A percentile compares a stretch with the other conserved stretches of the same genome.
These are phyloP conservation scores for Pulveroboletus frians DNA, from an alignment of 768 basidiomycete species.

Conservation along the genomic window DNA sequence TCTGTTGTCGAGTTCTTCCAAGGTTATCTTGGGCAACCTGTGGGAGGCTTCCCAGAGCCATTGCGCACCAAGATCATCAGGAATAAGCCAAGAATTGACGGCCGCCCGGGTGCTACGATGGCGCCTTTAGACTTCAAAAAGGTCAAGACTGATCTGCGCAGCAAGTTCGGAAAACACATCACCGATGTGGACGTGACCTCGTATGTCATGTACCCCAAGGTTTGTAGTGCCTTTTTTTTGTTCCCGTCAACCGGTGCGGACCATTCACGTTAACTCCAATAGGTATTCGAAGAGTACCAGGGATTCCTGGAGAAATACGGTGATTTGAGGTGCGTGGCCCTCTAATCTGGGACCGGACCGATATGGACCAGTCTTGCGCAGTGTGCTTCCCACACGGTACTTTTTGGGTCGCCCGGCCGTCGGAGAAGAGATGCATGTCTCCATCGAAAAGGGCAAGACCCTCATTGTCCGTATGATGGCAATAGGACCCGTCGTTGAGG, in stretches of 20 bases:
- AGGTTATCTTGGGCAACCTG: slow-evolving; percentile 95
- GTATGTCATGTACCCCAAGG: slow-evolving; percentile 99
- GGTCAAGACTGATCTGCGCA: slow-evolving; percentile 87
- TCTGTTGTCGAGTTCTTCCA: slow-evolving; percentile 99
- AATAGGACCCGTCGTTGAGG: slow-evolving; percentile 87
- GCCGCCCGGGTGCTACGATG: slow-evolving; percentile 87
- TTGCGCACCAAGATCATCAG: slow-evolving; percentile 88
- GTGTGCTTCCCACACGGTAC: slow-evolving; percentile 93
- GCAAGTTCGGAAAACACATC: slow-evolving; percentile 94
- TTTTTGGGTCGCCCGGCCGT: slow-evolving; percentile 90
- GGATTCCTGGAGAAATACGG: slow-evolving; percentile 94
- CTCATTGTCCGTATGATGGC: slow-evolving; percentile 96
- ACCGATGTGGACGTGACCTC: slow-evolving; percentile 90
- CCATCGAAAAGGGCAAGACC: slow-evolving; percentile 95
- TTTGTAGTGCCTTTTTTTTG: slow-evolving; percentile 26
- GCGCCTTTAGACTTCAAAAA: slow-evolving; percentile 90
- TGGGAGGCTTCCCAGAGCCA: slow-evolving; percentile 98
- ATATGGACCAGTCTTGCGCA: slow-evolving; percentile 32
- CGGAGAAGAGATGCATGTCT: slow-evolving; percentile 95
- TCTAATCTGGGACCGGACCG: slow-evolving; percentile 1
- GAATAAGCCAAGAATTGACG: slow-evolving; percentile 89
- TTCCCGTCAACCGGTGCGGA: slow-evolving; percentile 5
- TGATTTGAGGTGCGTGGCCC: slow-evolving; percentile 68
- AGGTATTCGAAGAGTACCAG: slow-evolving; percentile 98
- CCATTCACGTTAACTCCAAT: slow-evolving; percentile 11